A percentile compares a stretch with the other conserved stretches of the same genome.
These are phyloP conservation scores for Chaetothyriales sp. DNA, from an alignment of 2,329 filamentous ascomycete genomes.

Conservation along the genomic window DNA sequence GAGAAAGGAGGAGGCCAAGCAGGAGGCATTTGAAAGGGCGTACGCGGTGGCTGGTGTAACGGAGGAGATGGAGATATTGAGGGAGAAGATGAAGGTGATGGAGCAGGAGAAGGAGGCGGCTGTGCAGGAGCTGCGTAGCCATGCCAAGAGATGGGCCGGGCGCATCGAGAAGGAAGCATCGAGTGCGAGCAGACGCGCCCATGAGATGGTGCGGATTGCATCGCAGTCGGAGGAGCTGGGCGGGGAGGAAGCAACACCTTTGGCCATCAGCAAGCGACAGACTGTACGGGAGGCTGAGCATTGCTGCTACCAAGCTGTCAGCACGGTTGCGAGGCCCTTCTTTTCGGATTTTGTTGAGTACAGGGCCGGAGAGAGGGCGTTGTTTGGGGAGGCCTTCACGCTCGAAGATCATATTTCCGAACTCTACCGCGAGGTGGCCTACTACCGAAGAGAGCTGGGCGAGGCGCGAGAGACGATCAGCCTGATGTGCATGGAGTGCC, in stretches of 20 bases:
- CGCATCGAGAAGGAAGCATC: neutral
- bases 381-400: constrained; percentile 17
- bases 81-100: constrained; percentile 27
- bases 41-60: constrained; percentile 33
- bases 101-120: constrained; percentile 23
- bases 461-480: constrained; percentile 43
- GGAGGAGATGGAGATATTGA: constrained; percentile 32
- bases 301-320: neutral
- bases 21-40: constrained; percentile 35
- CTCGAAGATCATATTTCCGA: constrained; percentile 30
- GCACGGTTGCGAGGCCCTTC: neutral
- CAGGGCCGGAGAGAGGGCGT: neutral
- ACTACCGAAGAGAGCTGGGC: constrained; percentile 35
- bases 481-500: constrained; percentile 37
- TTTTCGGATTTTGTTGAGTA: neutral
- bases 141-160: neutral
- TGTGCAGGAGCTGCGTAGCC: neutral
- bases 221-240: neutral
- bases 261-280: neutral
- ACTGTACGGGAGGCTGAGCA: neutral
- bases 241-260: neutral
- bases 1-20: constrained; percentile 32
- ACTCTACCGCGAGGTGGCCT: constrained; percentile 36
- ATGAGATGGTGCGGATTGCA: neutral
- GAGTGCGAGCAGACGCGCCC: neutral